Evolutionary conservation across 768 basidiomycete genomes (phyloP).

Genomic region (Mycena capillaripes): DNA sequence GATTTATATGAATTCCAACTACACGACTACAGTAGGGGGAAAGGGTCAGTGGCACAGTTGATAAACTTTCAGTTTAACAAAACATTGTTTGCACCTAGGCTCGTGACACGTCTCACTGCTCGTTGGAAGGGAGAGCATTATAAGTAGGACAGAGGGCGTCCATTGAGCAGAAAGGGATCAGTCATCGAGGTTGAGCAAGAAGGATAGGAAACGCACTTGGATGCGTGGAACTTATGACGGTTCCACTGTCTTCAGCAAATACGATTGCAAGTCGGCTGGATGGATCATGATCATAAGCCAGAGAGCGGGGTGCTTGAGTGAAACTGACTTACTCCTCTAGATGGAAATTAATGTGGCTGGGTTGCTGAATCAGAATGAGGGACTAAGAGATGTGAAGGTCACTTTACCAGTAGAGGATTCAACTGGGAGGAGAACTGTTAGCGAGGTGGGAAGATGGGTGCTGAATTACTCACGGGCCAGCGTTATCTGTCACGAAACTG

Average conservation of each 20-base stretch:
- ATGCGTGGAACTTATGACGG: slow-evolving; percentile 5
- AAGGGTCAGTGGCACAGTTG: too few relatives aligned
- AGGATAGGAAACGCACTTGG: neutral
- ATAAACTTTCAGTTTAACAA: too few relatives aligned
- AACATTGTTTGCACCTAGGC: too few relatives aligned
- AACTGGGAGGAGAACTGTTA: neutral
- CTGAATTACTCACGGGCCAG: slow-evolving; percentile 41
- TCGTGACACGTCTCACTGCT: too few relatives aligned
- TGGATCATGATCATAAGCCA: neutral
- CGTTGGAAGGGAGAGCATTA: slow-evolving; percentile 23
- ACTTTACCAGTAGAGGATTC: slow-evolving; percentile 49
- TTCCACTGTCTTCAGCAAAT: slow-evolving; percentile 18
- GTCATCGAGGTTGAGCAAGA: slow-evolving; percentile 6
- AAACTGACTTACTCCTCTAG: slow-evolving; percentile 45
- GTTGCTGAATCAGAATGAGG: neutral
- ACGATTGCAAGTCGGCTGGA: slow-evolving; percentile 18
- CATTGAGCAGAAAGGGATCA: slow-evolving; percentile 36
- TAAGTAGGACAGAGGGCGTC: slow-evolving; percentile 48
- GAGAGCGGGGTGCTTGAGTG: neutral
- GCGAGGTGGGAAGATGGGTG: neutral
- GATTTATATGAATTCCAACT: too few relatives aligned
- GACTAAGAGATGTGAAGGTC: neutral
- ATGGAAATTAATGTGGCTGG: slow-evolving; percentile 55
- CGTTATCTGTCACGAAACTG: slow-evolving; percentile 50
- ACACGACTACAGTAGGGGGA: too few relatives aligned